Evolutionary conservation across 2,329 filamentous ascomycete genomes (phyloP).

Genomic region (Trichoderma endophyticum): DNA sequence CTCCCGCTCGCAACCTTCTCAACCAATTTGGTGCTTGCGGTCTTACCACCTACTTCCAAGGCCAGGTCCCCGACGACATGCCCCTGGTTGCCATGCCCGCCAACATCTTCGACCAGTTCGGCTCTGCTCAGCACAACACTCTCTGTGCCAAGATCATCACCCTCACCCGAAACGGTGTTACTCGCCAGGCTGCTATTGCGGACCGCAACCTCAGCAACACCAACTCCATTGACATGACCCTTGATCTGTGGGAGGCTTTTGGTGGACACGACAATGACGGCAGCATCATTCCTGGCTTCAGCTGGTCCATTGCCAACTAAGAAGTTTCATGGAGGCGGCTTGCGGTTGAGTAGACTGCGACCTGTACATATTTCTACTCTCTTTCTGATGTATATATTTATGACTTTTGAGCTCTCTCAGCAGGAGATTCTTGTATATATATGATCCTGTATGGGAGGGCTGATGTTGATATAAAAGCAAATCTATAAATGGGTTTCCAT

Average conservation of each 20-base stretch:
- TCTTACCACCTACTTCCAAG: slow-evolving; percentile 18
- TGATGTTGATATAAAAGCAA: not conserved
- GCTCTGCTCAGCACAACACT: slow-evolving; percentile 14
- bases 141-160: slow-evolving; percentile 19
- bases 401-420: not conserved
- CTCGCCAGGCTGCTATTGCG: slow-evolving; percentile 14
- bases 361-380: slow-evolving; percentile 7
- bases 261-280: slow-evolving; percentile 14
- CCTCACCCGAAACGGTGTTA: slow-evolving; percentile 15
- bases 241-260: slow-evolving; percentile 17
- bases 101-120: slow-evolving; percentile 13
- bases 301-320: not conserved
- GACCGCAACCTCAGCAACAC: slow-evolving; percentile 14
- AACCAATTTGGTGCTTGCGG: slow-evolving; percentile 11
- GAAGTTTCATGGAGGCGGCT: not conserved
- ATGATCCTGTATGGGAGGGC: not conserved
- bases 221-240: slow-evolving; percentile 18
- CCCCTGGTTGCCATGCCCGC: slow-evolving; percentile 17
- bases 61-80: not conserved
- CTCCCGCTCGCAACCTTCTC: slow-evolving; percentile 2
- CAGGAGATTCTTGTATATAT: not conserved
- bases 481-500: not conserved
- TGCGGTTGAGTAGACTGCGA: not conserved
- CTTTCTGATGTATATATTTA: slow-evolving; percentile 13
- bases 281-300: slow-evolving; percentile 2